Evolutionary conservation across 2,329 filamentous ascomycete species (phyloP).

Genomic region (Colletotrichum theobromicola): DNA sequence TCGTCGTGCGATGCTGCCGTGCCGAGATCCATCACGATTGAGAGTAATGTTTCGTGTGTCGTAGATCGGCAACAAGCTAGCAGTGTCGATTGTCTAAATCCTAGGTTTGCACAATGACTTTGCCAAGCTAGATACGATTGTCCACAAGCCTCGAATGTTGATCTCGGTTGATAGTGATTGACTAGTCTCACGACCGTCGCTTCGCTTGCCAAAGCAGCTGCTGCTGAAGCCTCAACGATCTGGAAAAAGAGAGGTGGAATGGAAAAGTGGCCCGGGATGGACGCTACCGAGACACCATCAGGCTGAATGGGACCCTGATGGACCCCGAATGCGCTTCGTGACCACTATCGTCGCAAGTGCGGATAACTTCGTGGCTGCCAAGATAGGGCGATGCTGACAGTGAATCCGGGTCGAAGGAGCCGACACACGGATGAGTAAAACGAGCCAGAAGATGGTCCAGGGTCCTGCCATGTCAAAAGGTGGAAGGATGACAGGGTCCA

Average conservation of each 20-base stretch:
- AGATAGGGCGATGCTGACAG: background rate
- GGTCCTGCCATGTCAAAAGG: background rate
- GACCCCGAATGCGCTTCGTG: background rate
- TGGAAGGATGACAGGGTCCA: background rate
- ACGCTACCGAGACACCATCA: background rate
- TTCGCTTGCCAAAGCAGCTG: background rate
- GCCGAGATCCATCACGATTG: slow-evolving; percentile 10
- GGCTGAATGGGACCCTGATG: background rate
- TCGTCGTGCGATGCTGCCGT: background rate
- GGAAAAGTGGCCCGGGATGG: background rate
- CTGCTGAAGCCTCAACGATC: background rate
- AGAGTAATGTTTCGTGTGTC: slow-evolving; percentile 6
- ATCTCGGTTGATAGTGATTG: background rate
- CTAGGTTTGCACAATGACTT: background rate
- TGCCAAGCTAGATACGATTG: background rate
- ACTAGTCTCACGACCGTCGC: background rate
- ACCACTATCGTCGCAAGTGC: background rate
- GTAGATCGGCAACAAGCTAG: slow-evolving; percentile 12
- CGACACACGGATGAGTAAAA: background rate
- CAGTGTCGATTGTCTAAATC: background rate
- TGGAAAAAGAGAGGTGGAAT: background rate
- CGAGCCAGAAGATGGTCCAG: background rate
- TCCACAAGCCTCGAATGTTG: background rate
- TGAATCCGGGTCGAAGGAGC: background rate
- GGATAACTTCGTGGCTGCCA: background rate